Evolutionary conservation across 2,329 filamentous ascomycete species (phyloP).

Genomic region (Leptosphaerulina australis): DNA sequence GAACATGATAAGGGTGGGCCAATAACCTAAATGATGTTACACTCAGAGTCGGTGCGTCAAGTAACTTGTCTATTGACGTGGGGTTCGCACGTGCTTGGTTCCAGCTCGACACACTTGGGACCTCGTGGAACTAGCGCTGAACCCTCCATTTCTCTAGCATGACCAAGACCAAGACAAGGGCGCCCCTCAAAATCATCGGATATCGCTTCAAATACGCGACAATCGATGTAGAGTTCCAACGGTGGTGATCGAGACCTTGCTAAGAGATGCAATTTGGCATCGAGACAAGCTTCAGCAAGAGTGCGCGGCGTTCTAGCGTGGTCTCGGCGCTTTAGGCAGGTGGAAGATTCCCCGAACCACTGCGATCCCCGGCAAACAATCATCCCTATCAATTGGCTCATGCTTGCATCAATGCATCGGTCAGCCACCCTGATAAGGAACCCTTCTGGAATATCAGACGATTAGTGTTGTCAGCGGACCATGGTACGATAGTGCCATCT

Average conservation of each 20-base stretch:
- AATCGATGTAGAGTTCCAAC: not conserved
- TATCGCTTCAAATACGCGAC: slow-evolving; percentile 10
- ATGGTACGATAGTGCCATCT: slow-evolving; percentile 2
- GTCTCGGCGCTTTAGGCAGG: slow-evolving; percentile 14
- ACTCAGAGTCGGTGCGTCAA: slow-evolving; percentile 19
- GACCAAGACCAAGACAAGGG: not conserved
- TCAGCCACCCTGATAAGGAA: slow-evolving; percentile 19
- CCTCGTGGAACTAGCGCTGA: not conserved
- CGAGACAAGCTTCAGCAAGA: slow-evolving; percentile 23
- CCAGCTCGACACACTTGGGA: slow-evolving; percentile 1
- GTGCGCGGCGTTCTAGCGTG: slow-evolving; percentile 5
- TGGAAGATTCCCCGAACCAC: slow-evolving; percentile 11
- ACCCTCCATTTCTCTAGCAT: not conserved
- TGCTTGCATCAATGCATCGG: slow-evolving; percentile 13
- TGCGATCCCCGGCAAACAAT: slow-evolving; percentile 1
- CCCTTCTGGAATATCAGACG: slow-evolving; percentile 18
- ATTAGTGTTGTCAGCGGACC: not conserved
- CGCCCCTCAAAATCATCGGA: not conserved
- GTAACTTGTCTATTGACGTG: slow-evolving; percentile 27
- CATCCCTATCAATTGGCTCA: slow-evolving; percentile 13
- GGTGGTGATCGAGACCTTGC: slow-evolving; percentile 12
- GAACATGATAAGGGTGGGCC: slow-evolving; percentile 34
- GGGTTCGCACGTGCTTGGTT: slow-evolving; percentile 19
- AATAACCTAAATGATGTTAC: slow-evolving; percentile 17
- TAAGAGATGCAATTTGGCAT: slow-evolving; percentile 24